Evolutionary conservation across 306 rosid genomes (phyloP), one percentile per base, ranked within the genome.

Genomic region (Quercus mongolica): DNA sequence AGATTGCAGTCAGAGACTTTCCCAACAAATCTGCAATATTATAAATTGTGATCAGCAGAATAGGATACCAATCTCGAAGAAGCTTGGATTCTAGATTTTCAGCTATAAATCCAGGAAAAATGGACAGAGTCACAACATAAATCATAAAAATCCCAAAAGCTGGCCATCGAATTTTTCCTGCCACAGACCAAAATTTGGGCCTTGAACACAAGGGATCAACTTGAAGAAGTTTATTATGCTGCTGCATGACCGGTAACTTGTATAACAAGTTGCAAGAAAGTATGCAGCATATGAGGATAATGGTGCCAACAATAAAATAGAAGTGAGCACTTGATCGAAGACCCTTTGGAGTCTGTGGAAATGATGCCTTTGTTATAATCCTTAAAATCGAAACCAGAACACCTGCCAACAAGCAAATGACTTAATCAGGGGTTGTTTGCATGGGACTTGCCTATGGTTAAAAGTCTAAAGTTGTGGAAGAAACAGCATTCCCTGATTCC

Each of bases 51-150:
- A 92, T 95, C 57, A 92, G 87, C 83, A 95, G 58, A 80, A 95
- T 91, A 25, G 99, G 99, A 63, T 95, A 95, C 98, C 99, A 95
- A 84, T 92, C 97, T 81, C 75, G 82, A 49, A 95, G 85, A 84
- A 86, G 21, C 76, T 89, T 78, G 67, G 98, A 95, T 57, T 86
- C 78, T 1, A 92, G 79, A 83, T 91, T 86, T 85, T 95, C 99
- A 0, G 99, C 94, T 41, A 95, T 84, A 44, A 86, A 92, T 74
- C 99, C 99, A 3, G 99, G 99, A 71, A 95, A 95, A 20, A 95
- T 92, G 3, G 99, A 95, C 28, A 95, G 84, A 17, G 98, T 95
- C 83, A 95, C 98, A 5, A 87, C 74, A 44, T 95, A 92, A 58
- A 86, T 91, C 52, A 86, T 74, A 82, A 92, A 90, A 63, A 95